phyloP scores from a whole-genome alignment of 2,329 filamentous ascomycete genomes.

The Colletotrichum cuscutae region DNA sequence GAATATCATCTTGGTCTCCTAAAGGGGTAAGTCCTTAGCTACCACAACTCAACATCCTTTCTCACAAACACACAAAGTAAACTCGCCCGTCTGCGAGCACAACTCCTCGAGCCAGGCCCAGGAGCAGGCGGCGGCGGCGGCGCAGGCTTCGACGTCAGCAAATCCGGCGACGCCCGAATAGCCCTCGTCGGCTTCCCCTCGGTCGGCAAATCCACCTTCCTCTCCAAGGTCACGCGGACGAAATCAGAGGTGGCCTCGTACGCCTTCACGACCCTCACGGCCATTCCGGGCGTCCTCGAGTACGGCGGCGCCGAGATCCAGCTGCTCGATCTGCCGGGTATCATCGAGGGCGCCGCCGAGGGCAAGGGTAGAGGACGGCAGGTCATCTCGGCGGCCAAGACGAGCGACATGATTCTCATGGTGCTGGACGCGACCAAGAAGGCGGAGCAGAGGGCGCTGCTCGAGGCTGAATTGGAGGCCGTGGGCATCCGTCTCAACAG shows the following conservation, averaged over 20 bases:
- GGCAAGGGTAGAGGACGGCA: slow-evolving; percentile 96
- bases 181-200: slow-evolving; percentile 98
- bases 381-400: slow-evolving; percentile 98
- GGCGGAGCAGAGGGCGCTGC: slow-evolving; percentile 87
- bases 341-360: slow-evolving; percentile 96
- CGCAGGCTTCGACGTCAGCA: slow-evolving; percentile 91
- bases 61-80: slow-evolving; percentile 68
- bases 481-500: slow-evolving; percentile 95
- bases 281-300: slow-evolving; percentile 95
- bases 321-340: slow-evolving; percentile 95
- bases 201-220: slow-evolving; percentile 96
- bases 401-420: slow-evolving; percentile 97
- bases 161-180: slow-evolving; percentile 95
- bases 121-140: slow-evolving; percentile 83
- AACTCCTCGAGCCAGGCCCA: slow-evolving; percentile 88
- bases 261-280: slow-evolving; percentile 96
- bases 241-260: slow-evolving; percentile 96
- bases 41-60: not conserved
- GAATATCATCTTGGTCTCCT: slow-evolving; percentile 98
- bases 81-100: slow-evolving; percentile 91
- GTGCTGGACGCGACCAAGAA: slow-evolving; percentile 96
- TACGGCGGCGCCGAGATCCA: slow-evolving; percentile 99
- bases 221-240: slow-evolving; percentile 99
- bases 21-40: slow-evolving; percentile 77
- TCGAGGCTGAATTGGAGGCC: slow-evolving; percentile 93